These are phyloP conservation scores for Penium margaritaceum DNA, from an alignment of 139 green algal species.

Conservation along the genomic window DNA sequence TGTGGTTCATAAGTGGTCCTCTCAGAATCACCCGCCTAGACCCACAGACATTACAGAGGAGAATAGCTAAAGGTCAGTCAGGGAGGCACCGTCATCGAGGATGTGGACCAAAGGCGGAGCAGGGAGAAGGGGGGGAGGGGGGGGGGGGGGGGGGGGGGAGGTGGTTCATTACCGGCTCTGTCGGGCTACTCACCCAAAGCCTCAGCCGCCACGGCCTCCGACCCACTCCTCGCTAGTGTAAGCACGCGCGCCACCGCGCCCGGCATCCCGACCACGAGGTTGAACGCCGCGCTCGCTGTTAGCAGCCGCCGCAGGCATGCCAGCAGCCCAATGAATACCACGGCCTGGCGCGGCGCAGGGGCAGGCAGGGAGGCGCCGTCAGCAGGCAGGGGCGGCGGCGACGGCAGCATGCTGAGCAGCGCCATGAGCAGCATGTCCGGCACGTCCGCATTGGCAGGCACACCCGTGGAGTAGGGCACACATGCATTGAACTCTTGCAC, in stretches of 20 bases:
- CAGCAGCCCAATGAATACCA: slow-evolving; percentile 26
- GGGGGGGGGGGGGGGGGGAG: neutral
- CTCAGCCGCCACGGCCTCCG: slow-evolving; percentile 34
- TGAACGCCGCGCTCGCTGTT: neutral
- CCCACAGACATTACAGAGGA: too few species aligned
- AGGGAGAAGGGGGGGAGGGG: too few species aligned
- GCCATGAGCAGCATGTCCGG: slow-evolving; percentile 33
- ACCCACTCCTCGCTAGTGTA: slow-evolving; percentile 13
- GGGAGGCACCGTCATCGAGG: too few species aligned
- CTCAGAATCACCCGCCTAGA: too few species aligned
- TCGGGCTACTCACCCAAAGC: slow-evolving; percentile 4
- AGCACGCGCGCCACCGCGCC: slow-evolving; percentile 29
- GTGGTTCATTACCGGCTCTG: neutral
- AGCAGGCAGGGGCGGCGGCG: neutral
- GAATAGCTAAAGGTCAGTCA: too few species aligned
- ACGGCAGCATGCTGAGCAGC: slow-evolving; percentile 42
- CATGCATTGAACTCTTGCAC: slow-evolving; percentile 43
- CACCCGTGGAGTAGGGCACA: slow-evolving; percentile 26
- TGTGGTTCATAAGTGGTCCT: too few species aligned
- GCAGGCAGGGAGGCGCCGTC: slow-evolving; percentile 8
- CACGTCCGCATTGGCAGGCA: slow-evolving; percentile 23
- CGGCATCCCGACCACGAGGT: slow-evolving; percentile 27
- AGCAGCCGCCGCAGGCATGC: slow-evolving; percentile 37
- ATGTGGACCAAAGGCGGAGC: too few species aligned
- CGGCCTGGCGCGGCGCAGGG: slow-evolving; percentile 12